These are phyloP conservation scores for Elsinoe australis DNA, from an alignment of 2,329 filamentous ascomycete species.

Conservation along the genomic window DNA sequence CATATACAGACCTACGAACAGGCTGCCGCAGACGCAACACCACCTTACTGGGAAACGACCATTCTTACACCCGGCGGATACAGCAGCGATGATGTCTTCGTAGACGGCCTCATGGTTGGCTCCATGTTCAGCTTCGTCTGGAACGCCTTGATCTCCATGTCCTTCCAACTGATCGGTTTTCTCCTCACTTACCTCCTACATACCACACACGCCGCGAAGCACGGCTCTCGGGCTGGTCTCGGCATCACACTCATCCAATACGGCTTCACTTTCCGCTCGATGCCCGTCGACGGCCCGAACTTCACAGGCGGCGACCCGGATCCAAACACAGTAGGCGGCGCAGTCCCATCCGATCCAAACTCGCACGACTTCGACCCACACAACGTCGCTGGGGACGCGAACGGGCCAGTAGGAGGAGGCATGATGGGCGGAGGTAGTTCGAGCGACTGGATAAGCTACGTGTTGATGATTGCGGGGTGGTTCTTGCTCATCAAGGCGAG, in stretches of 20 bases:
- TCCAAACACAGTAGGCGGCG: conserved; percentile 37
- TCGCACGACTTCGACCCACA: conserved; percentile 78
- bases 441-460: conserved; percentile 83
- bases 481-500: conserved; percentile 94
- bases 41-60: conserved; percentile 98
- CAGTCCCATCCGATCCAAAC: conserved; percentile 73
- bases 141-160: conserved; percentile 96
- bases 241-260: conserved; percentile 95
- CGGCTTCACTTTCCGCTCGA: conserved; percentile 76
- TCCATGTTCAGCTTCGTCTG: conserved; percentile 81
- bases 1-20: conserved; percentile 80
- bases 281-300: conserved; percentile 21
- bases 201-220: conserved; percentile 96
- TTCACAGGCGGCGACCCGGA: conserved; percentile 36
- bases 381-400: conserved; percentile 46
- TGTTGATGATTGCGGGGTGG: conserved; percentile 96
- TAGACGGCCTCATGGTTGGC: conserved; percentile 89
- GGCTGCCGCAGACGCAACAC: conserved; percentile 89
- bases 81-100: conserved; percentile 87
- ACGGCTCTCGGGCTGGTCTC: conserved; percentile 87
- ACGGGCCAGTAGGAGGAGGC: conserved; percentile 26
- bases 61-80: conserved; percentile 89
- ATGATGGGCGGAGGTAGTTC: conserved; percentile 52
- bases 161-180: conserved; percentile 94
- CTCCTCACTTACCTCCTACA: conserved; percentile 95